These are phyloP conservation scores for Paraurostyla sp. DNA, from an alignment of 73 alveolate species.

Conservation along the genomic window DNA sequence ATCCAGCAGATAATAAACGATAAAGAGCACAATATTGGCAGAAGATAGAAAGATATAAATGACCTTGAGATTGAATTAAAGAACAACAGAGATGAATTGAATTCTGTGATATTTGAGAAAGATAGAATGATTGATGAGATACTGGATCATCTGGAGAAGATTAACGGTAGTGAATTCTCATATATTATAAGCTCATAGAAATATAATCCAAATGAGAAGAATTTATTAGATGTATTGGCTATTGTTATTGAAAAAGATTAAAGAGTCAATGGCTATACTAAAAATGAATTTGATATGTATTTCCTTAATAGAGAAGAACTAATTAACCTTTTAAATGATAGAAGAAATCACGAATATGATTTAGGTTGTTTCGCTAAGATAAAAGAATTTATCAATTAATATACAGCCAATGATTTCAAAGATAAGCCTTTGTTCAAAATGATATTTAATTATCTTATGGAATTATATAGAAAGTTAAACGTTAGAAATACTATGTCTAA, in stretches of 20 bases:
- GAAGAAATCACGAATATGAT: conserved; percentile 52
- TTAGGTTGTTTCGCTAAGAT: conserved; percentile 25
- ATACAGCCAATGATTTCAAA: conserved; percentile 46
- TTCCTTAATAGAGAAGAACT: conserved; percentile 61
- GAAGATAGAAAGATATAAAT: conserved; percentile 52
- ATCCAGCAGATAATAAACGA: conserved; percentile 17
- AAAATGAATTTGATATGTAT: conserved; percentile 57
- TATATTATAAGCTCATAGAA: neutral
- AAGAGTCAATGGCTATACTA: conserved; percentile 3
- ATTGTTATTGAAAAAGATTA: conserved; percentile 42
- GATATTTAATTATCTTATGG: conserved; percentile 53
- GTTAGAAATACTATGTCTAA: conserved; percentile 70
- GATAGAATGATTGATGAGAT: conserved; percentile 55
- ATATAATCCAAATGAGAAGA: conserved; percentile 14
- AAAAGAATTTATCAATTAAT: conserved; percentile 54
- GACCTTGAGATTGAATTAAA: conserved; percentile 57
- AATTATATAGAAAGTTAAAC: conserved; percentile 60
- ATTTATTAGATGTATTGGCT: conserved; percentile 26
- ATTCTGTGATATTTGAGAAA: conserved; percentile 45
- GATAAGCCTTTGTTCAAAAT: conserved; percentile 51
- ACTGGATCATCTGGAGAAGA: conserved; percentile 43
- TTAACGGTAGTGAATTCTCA: conserved; percentile 53
- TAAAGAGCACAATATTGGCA: conserved; percentile 30
- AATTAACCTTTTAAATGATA: conserved; percentile 1
- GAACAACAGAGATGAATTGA: conserved; percentile 52